Evolutionary conservation across 2,329 filamentous ascomycete genomes (phyloP).

Genomic region (Orbilia oligospora): DNA sequence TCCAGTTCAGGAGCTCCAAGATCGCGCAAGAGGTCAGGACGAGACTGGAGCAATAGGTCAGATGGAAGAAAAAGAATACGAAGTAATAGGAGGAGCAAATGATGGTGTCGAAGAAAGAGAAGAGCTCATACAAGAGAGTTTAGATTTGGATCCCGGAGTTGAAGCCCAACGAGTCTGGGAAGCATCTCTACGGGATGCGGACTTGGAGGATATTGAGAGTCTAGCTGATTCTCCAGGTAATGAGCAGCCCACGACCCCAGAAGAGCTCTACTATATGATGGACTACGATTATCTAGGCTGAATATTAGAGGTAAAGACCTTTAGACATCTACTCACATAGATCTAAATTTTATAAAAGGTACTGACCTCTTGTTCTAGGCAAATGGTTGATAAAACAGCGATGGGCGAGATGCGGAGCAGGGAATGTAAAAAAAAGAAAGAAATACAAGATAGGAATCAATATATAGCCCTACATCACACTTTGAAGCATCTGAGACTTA

Average conservation of each 20-base stretch:
- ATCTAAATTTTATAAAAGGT: too few species aligned
- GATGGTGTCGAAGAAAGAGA: neutral
- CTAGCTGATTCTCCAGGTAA: too few species aligned
- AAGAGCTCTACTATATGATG: neutral
- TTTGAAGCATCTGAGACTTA: constrained; percentile 7
- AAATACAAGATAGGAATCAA: too few species aligned
- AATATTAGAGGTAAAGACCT: too few species aligned
- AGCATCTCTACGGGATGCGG: neutral
- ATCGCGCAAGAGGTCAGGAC: neutral
- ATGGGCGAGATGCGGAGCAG: too few species aligned
- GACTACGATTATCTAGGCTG: neutral
- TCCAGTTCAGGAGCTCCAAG: neutral
- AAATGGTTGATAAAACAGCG: too few species aligned
- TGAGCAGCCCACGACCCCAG: too few species aligned
- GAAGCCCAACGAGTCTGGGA: neutral
- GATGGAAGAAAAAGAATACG: constrained; percentile 4
- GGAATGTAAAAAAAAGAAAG: too few species aligned
- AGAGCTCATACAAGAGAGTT: neutral
- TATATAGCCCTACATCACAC: too few species aligned
- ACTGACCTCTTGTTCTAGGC: too few species aligned
- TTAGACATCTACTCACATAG: too few species aligned
- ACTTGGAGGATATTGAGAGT: neutral
- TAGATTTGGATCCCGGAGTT: neutral
- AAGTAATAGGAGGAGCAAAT: neutral
- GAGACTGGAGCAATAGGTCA: neutral